Base-by-base conservation (phyloP, 1,139 yeast genomes). In the Candida sp. region DNA sequence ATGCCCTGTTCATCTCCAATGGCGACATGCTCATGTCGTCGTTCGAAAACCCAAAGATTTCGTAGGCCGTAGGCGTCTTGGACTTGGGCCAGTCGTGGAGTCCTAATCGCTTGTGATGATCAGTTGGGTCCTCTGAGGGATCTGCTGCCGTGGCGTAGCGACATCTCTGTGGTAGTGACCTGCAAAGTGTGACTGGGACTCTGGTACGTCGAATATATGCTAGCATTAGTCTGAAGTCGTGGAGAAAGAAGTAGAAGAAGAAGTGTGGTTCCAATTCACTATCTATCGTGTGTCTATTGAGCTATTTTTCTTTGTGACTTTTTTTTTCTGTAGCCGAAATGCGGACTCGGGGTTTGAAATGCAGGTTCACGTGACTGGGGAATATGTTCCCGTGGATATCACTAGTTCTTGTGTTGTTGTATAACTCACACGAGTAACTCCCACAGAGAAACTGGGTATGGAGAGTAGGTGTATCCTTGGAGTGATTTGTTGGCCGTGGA, bases 1-100 rank as follows among this genome's bases (percentile, higher is more conserved):
- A 65, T 26, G 67, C 59, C 46, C 70, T 67, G 58, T 79, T 73
- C 56, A 83, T 72, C n/a, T 72, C 69, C 9, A 68, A 57, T 17
- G 52, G 49, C 1, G 60, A 51, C 44, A 54, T 49, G 3, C 50
- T 38, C 28, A 50, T 39, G 25, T 57, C 58, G 26, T 55, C 49
- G 5, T 55, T 42, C 5, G 51, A 42, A 28, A 88, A 63, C 17
- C 81, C 80, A 55, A 92, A 83, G 9, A 92, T 78, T 47, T 90
- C 93, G 62, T 88, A 88, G 0, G 98, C 97, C 0, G 88, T 70
- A 0, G 96, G 94, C 35, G 76, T 59, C n/a, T 70, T 63, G 4
- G 70, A 59, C 3, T 66, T 63, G 4, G 96, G 96, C 91, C 96
- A 90, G 6, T 50, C 53, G 45, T 56, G 62, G 33, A 58, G 48